phyloP scores from a whole-genome alignment of 352 stramenopile species.

The Pythium phragmitis region DNA sequence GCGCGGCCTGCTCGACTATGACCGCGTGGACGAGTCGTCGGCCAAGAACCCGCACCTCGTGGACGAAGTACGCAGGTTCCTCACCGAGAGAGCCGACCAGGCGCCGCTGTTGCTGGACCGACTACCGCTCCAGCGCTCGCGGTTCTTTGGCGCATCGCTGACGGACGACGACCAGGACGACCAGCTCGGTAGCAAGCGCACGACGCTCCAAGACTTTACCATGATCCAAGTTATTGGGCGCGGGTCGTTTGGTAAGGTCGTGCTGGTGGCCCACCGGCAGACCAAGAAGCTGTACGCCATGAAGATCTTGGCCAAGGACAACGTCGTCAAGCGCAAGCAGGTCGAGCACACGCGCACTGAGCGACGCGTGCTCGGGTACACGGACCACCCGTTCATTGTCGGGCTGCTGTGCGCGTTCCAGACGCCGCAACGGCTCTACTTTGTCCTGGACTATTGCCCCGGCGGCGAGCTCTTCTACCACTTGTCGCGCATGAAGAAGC shows the following conservation, averaged over 20 bases:
- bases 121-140: conserved; percentile 56
- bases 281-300: conserved; percentile 94
- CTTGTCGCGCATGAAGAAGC: conserved; percentile 86
- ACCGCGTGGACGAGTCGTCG: conserved; percentile 59
- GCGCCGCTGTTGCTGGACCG: conserved; percentile 70
- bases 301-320: conserved; percentile 98
- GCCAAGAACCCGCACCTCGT: conserved; percentile 75
- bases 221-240: conserved; percentile 84
- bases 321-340: conserved; percentile 91
- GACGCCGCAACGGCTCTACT: conserved; percentile 87
- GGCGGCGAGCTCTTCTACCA: conserved; percentile 98
- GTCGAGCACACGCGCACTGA: conserved; percentile 97
- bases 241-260: conserved; percentile 88
- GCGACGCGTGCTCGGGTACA: conserved; percentile 96
- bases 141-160: conserved; percentile 68
- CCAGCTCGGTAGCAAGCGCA: conserved; percentile 12
- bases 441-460: conserved; percentile 89
- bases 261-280: conserved; percentile 85
- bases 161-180: conserved; percentile 53
- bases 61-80: conserved; percentile 76
- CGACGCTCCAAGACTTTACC: conserved; percentile 86
- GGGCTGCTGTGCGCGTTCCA: conserved; percentile 98
- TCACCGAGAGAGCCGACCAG: conserved; percentile 83
- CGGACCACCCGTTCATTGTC: conserved; percentile 98
- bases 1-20: conserved; percentile 60